Base-by-base conservation (phyloP, 2,329 filamentous ascomycete species). In the Paraphaeosphaeria minitans region DNA sequence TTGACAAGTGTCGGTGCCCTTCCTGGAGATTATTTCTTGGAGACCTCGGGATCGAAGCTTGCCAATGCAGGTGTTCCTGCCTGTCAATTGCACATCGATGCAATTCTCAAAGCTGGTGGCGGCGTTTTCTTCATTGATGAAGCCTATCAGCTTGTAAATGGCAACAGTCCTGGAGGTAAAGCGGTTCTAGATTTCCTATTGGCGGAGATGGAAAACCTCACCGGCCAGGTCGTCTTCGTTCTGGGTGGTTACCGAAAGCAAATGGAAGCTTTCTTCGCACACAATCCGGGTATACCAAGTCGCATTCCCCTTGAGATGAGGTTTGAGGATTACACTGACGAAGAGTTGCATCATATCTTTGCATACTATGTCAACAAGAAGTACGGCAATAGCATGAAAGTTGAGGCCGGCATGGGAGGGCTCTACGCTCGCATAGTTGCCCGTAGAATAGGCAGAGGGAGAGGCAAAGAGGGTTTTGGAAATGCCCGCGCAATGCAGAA, bases 41-140 rank as follows among this genome's bases (percentile, higher is more conserved):
- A 93, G 63, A 89, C 85, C 0, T 89, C 89, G 0, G 91, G 90
- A 0, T 85, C 90, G 0, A 80, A 82, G 16, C 80, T 94, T 0
- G 86, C 89, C 0, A 85, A 85, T 48, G 80, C 83, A 0, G 90
- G 89, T 0, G 83, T 91, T 0, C 55, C 77, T 0, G 85, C 81
- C 0, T 85, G 83, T 61, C 82, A 89, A 66, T 81, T 82, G 13
- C 73, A 87, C 0, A 76, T 91, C 6, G 80, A 88, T 2, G 65
- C 79, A 0, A 80, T 93, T 0, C 71, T 86, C 4, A 79, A 86
- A 29, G 63, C 75, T 0, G 87, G 85, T 0, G 90, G 90, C 0
- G 91, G 91, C 0, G 87, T 87, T 0, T 67, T 92, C 1, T 93
- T 94, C 68, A 88, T 94, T 22, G 91, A 94, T 59, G 90, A 94